These are phyloP conservation scores for Nicotiana otophora DNA, from an alignment of 257 asterid genomes.

Conservation along the genomic window DNA sequence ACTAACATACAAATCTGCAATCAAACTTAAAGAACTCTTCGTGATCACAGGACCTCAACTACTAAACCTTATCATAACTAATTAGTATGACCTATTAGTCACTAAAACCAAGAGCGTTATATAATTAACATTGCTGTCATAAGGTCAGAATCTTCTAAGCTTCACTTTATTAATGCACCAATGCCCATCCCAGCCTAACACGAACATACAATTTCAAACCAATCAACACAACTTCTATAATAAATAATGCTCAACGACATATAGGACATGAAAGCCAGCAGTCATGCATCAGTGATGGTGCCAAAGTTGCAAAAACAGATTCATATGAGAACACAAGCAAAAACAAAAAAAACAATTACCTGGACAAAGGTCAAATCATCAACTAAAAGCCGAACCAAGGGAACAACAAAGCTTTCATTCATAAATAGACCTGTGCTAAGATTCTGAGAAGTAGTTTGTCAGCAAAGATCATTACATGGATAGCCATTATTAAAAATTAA, in stretches of 20 bases:
- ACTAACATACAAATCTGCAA: background rate
- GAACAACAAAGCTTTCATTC: slow-evolving; percentile 48
- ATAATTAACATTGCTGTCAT: background rate
- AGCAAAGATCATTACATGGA: slow-evolving; percentile 23
- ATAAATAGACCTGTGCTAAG: slow-evolving; percentile 81
- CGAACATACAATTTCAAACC: background rate
- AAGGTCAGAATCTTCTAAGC: background rate
- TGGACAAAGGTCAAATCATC: slow-evolving; percentile 59
- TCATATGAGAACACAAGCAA: background rate
- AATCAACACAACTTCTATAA: background rate
- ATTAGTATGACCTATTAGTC: background rate
- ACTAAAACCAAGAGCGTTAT: background rate
- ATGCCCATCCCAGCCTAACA: background rate
- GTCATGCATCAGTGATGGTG: background rate
- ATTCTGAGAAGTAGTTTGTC: slow-evolving; percentile 46
- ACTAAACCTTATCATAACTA: slow-evolving; percentile 1
- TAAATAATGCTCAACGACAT: background rate
- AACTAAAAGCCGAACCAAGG: slow-evolving; percentile 69
- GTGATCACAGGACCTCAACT: background rate
- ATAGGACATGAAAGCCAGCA: background rate
- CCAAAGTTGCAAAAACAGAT: slow-evolving; percentile 2
- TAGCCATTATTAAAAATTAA: slow-evolving; percentile 9
- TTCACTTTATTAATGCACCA: background rate
- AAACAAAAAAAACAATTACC: slow-evolving; percentile 34
- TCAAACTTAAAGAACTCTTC: background rate